Conservation (phyloP, 805 yeast species). For the Ogataea methanolica region DNA sequence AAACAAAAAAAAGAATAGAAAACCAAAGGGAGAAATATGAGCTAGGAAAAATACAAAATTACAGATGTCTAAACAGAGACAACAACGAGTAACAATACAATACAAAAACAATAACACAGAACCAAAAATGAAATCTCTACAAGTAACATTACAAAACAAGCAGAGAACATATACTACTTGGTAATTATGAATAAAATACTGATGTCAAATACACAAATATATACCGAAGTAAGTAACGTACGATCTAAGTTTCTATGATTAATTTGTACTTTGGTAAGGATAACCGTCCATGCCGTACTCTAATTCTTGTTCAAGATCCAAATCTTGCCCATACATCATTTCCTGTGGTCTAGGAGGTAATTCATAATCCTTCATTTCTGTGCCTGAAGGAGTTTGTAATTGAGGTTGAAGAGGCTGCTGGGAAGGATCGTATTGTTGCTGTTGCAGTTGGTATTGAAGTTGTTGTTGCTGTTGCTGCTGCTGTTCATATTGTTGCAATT, state of each 20-base stretch:
- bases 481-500: slow-evolving; percentile 12
- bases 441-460: slow-evolving; percentile 19
- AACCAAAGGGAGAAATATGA: no score
- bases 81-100: no score
- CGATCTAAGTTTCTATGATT: not conserved
- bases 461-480: slow-evolving; percentile 15
- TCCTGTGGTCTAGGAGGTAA: slow-evolving; percentile 64
- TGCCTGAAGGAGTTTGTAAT: slow-evolving; percentile 41
- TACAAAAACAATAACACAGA: not conserved
- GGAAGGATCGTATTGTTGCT: slow-evolving; percentile 9
- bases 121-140: not conserved
- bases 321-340: slow-evolving; percentile 28
- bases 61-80: no score
- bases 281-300: slow-evolving; percentile 65
- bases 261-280: slow-evolving; percentile 8
- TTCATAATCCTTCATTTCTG: slow-evolving; percentile 37
- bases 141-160: not conserved
- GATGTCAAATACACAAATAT: not conserved
- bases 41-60: no score
- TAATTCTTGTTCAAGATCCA: slow-evolving; percentile 58
- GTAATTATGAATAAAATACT: not conserved
- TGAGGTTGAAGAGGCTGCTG: slow-evolving; percentile 30
- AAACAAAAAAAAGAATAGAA: no score
- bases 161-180: not conserved
- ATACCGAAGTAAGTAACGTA: not conserved